phyloP scores from a whole-genome alignment of 2,329 filamentous ascomycete species.

The Venturia aucupariae region DNA sequence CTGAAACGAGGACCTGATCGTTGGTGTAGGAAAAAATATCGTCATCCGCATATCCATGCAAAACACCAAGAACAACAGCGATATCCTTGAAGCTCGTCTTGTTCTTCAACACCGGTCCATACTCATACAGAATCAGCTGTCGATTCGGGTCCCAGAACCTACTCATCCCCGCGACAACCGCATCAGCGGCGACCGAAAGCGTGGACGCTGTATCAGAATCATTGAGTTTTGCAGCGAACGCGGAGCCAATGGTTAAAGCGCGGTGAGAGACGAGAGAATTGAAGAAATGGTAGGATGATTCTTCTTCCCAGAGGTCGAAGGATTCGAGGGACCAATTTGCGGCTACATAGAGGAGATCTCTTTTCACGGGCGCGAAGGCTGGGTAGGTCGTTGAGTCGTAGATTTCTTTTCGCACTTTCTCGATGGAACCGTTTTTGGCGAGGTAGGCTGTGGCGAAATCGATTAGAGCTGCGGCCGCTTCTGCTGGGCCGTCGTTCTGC shows the following conservation, averaged over 20 bases:
- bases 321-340: constrained; percentile 32
- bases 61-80: constrained; percentile 24
- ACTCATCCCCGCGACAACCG: constrained; percentile 20
- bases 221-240: constrained; percentile 23
- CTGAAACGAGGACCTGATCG: constrained; percentile 24
- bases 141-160: constrained; percentile 25
- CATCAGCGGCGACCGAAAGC: constrained; percentile 20
- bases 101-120: constrained; percentile 24
- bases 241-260: constrained; percentile 27
- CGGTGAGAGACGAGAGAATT: constrained; percentile 29
- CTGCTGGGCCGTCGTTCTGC: constrained; percentile 33
- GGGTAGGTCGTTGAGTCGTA: constrained; percentile 22
- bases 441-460: constrained; percentile 24
- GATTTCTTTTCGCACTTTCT: constrained; percentile 26
- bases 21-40: constrained; percentile 25
- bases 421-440: constrained; percentile 21
- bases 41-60: constrained; percentile 25
- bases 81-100: constrained; percentile 27
- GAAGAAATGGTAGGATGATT: constrained; percentile 33
- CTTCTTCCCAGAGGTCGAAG: constrained; percentile 39
- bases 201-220: constrained; percentile 22
- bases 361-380: constrained; percentile 32
- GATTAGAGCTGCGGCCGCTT: constrained; percentile 35
- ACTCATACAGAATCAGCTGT: constrained; percentile 24
- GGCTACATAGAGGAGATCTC: constrained; percentile 36